These are phyloP conservation scores for Diaporthe humulicola DNA, from an alignment of 2,329 filamentous ascomycete species.

Conservation along the genomic window DNA sequence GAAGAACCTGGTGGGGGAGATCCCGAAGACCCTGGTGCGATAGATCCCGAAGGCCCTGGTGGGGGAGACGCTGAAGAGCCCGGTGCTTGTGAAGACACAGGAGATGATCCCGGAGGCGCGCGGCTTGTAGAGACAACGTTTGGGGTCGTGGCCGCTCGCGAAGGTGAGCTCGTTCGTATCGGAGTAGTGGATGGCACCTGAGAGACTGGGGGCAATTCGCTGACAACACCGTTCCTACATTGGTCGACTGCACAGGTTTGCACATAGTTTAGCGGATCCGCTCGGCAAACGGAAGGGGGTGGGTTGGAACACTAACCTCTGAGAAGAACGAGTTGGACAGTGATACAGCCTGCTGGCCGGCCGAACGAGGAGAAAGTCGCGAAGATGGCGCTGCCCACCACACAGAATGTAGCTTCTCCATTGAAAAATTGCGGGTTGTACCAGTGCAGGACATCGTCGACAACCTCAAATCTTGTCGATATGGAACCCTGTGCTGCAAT, in stretches of 20 bases:
- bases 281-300: neutral
- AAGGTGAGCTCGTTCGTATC: neutral
- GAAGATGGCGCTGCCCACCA: conserved; percentile 1
- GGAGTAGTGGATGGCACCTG: neutral
- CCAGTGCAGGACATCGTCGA: neutral
- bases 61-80: neutral
- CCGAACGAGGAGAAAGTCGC: neutral
- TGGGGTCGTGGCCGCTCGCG: neutral
- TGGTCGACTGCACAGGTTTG: neutral
- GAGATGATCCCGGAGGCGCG: neutral
- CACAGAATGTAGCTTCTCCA: conserved; percentile 4
- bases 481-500: neutral
- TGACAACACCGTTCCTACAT: neutral
- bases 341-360: neutral
- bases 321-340: neutral
- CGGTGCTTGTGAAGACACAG: neutral
- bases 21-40: neutral
- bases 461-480: neutral
- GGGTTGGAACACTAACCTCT: neutral
- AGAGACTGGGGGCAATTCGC: neutral
- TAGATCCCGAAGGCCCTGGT: too few species aligned
- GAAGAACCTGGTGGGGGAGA: neutral
- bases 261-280: neutral
- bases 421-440: neutral
- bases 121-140: neutral